A percentile compares a stretch with the other conserved stretches of the same genome.
These are phyloP conservation scores for Sicyos edulis DNA, from an alignment of 306 rosid species.

Conservation along the genomic window DNA sequence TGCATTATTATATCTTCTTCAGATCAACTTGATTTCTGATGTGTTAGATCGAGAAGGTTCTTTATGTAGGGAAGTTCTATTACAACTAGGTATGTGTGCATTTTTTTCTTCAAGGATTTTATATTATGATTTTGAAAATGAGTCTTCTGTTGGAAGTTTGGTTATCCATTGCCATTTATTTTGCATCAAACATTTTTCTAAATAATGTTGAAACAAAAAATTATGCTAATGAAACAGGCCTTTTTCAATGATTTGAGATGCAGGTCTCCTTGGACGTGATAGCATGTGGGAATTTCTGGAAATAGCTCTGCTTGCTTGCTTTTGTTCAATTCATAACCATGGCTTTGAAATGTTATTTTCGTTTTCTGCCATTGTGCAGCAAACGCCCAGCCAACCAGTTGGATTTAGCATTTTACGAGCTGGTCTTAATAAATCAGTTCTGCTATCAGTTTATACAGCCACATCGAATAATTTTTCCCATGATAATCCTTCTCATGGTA, in stretches of 20 bases:
- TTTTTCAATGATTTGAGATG: constrained; percentile 28
- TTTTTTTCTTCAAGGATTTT: constrained; percentile 1
- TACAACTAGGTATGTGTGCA: constrained; percentile 63
- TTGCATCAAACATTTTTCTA: background rate
- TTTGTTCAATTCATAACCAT: constrained; percentile 90
- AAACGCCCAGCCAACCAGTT: constrained; percentile 75
- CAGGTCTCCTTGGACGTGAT: constrained; percentile 81
- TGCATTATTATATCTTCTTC: constrained; percentile 65
- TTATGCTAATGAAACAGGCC: constrained; percentile 18
- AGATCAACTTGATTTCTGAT: constrained; percentile 60
- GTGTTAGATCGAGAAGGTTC: constrained; percentile 72
- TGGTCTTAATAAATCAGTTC: constrained; percentile 86
- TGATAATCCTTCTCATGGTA: constrained; percentile 74
- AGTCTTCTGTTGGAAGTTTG: background rate
- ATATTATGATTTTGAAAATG: background rate
- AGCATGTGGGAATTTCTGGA: constrained; percentile 92
- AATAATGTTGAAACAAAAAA: constrained; percentile 8
- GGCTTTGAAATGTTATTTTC: constrained; percentile 91
- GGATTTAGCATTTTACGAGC: constrained; percentile 95
- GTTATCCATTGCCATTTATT: no score
- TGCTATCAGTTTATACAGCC: constrained; percentile 81
- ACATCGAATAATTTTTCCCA: constrained; percentile 42
- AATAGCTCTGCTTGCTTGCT: constrained; percentile 87
- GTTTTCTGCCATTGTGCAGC: constrained; percentile 92
- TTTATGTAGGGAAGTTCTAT: constrained; percentile 55